A percentile compares a stretch with the other conserved stretches of the same genome.
Evolutionary conservation across 768 basidiomycete species (phyloP).

Genomic region (Amanita polypyramis): DNA sequence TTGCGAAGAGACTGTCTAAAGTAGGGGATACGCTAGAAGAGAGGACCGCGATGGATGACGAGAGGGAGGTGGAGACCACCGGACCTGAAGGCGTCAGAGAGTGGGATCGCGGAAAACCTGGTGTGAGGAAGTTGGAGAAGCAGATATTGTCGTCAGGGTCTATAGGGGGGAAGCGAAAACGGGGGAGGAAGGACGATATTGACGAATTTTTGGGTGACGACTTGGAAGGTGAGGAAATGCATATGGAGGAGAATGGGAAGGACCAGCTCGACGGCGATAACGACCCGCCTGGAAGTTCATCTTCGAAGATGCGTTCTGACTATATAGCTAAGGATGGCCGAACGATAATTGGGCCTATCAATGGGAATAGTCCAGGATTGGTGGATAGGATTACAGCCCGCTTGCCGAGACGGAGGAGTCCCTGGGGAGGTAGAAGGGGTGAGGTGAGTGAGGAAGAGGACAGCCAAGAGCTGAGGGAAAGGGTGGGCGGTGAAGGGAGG

Average conservation of each 20-base stretch:
- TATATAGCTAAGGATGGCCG: conserved; percentile 41
- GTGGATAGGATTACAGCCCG: conserved; percentile 36
- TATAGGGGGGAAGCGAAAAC: conserved; percentile 10
- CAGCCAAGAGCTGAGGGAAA: conserved; percentile 11
- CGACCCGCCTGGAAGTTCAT: conserved; percentile 12
- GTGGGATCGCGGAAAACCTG: conserved; percentile 7
- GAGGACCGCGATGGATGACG: conserved; percentile 8
- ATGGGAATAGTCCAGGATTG: conserved; percentile 19
- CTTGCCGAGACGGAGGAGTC: conserved; percentile 27
- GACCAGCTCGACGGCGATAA: neutral
- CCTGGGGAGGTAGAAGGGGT: conserved; percentile 6
- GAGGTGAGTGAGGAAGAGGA: conserved; percentile 5
- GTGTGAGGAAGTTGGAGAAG: neutral
- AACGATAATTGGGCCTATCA: conserved; percentile 40
- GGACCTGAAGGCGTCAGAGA: neutral
- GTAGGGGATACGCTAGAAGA: conserved; percentile 5
- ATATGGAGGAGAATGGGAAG: conserved; percentile 9
- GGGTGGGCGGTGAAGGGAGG: conserved; percentile 10
- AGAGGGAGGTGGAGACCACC: conserved; percentile 7
- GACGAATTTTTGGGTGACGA: conserved; percentile 55
- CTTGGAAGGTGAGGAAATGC: conserved; percentile 19
- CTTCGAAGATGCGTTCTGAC: conserved; percentile 60
- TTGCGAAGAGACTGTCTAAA: neutral
- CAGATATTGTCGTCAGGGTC: neutral
- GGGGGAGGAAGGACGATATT: conserved; percentile 25